Evolutionary conservation across 345 rosid species (phyloP).

Genomic region (Gossypium sturtianum): DNA sequence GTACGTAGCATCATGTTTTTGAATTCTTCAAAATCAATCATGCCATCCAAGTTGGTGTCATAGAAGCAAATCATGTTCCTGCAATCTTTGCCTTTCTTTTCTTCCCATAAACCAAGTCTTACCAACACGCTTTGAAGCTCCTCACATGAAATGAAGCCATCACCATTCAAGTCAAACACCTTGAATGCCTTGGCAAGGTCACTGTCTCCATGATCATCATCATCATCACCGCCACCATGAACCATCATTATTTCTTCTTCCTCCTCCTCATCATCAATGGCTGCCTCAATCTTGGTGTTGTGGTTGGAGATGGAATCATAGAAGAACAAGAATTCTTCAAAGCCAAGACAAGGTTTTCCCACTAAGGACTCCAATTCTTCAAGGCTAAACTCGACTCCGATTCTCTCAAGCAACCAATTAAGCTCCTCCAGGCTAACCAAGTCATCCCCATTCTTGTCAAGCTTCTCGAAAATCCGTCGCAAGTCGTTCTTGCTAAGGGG

Average conservation of each 20-base stretch:
- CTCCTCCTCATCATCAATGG: conserved; percentile 1
- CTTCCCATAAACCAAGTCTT: conserved; percentile 68
- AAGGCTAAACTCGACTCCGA: conserved; percentile 28
- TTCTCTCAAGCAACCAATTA: conserved; percentile 55
- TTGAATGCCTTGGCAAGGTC: conserved; percentile 57
- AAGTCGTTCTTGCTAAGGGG: no score
- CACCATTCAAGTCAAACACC: conserved; percentile 66
- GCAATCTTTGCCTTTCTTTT: conserved; percentile 47
- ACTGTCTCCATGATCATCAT: not conserved
- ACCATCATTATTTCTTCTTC: no score
- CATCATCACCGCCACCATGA: not conserved
- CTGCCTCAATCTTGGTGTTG: not conserved
- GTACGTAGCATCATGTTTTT: conserved; percentile 55
- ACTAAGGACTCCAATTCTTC: conserved; percentile 53
- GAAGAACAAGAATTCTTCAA: conserved; percentile 57
- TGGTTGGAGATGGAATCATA: conserved; percentile 34
- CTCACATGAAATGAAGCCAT: no score
- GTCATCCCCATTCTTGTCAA: conserved; percentile 70
- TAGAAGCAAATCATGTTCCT: conserved; percentile 51
- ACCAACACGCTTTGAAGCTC: conserved; percentile 49
- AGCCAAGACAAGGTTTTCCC: conserved; percentile 51
- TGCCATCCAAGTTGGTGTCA: conserved; percentile 64
- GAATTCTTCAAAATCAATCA: conserved; percentile 79
- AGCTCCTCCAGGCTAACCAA: conserved; percentile 63
- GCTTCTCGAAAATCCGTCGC: conserved; percentile 50